A percentile compares a stretch with the other conserved stretches of the same genome.
Conservation (phyloP, 139 green algal genomes). For the Coelastrella sp. region DNA sequence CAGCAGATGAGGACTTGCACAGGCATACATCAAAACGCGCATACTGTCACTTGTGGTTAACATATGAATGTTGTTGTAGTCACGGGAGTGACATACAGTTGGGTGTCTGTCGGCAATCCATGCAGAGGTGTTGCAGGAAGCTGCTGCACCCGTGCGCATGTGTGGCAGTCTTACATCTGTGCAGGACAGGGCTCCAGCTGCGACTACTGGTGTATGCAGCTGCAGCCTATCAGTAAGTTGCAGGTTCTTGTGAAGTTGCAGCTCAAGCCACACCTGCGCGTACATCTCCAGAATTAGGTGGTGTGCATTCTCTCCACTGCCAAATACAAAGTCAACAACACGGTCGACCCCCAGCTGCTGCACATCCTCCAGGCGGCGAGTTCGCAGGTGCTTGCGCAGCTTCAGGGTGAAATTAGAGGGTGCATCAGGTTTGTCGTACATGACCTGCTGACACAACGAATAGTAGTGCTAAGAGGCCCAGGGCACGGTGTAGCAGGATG, state of each 20-base stretch:
- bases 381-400: slow-evolving; percentile 96
- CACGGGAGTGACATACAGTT: too few species aligned
- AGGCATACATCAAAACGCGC: not conserved
- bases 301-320: slow-evolving; percentile 78
- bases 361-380: slow-evolving; percentile 86
- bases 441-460: slow-evolving; percentile 52
- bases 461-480: not conserved
- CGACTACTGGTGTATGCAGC: not conserved
- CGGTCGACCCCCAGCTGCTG: slow-evolving; percentile 95
- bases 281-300: slow-evolving; percentile 99
- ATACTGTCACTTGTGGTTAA: not conserved
- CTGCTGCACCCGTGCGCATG: too few species aligned
- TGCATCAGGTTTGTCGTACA: slow-evolving; percentile 77
- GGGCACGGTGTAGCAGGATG: not conserved
- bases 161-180: too few species aligned
- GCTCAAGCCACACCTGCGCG: slow-evolving; percentile 66
- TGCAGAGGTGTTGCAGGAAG: too few species aligned
- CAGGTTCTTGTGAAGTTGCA: not conserved
- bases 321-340: slow-evolving; percentile 95
- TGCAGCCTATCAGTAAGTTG: not conserved
- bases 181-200: not conserved
- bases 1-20: not conserved
- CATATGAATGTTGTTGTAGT: not conserved
- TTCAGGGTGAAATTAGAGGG: slow-evolving; percentile 96
- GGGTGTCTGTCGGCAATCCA: too few species aligned